Conservation (phyloP, 1,284 basidiomycete genomes). For the Rhodotorula sp. region DNA sequence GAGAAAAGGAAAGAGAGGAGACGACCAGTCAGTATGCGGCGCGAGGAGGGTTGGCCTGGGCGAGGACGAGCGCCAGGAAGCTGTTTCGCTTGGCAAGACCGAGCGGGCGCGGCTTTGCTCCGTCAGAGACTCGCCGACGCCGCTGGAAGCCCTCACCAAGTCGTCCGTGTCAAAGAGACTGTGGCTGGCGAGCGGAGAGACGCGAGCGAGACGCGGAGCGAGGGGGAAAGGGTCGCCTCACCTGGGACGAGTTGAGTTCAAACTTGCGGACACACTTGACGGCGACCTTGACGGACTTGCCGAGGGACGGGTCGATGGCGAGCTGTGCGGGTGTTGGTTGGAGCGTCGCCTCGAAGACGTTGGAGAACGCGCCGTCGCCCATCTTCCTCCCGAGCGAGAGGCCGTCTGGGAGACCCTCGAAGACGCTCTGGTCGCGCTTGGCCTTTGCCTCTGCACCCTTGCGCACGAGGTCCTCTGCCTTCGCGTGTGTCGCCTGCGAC, state of each 20-base stretch:
- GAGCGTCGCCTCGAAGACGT: constrained; percentile 93
- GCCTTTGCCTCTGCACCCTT: constrained; percentile 29
- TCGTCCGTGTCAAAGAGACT: neutral
- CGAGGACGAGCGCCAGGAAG: no score
- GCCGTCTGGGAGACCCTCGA: constrained; percentile 37
- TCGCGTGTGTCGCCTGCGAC: neutral
- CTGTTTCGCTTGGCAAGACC: no score
- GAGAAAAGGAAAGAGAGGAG: constrained; percentile 18
- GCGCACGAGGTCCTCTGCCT: constrained; percentile 36
- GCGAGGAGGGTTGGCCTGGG: no score
- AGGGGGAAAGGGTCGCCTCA: constrained; percentile 57
- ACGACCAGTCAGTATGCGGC: constrained; percentile 11
- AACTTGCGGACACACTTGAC: constrained; percentile 86
- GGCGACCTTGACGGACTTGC: constrained; percentile 64
- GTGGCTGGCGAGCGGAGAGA: neutral
- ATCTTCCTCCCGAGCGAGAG: constrained; percentile 37
- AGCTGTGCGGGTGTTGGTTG: constrained; percentile 57
- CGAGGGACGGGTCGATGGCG: constrained; percentile 35
- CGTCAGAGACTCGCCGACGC: no score
- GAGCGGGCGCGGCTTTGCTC: no score
- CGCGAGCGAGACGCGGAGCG: constrained; percentile 6
- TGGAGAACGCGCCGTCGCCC: constrained; percentile 82
- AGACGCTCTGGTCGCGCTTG: constrained; percentile 27
- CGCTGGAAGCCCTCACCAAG: no score
- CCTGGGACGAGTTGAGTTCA: constrained; percentile 92